A percentile compares a stretch with the other conserved stretches of the same genome.
Evolutionary conservation across 768 basidiomycete species (phyloP).

Genomic region (Suillus paluster): DNA sequence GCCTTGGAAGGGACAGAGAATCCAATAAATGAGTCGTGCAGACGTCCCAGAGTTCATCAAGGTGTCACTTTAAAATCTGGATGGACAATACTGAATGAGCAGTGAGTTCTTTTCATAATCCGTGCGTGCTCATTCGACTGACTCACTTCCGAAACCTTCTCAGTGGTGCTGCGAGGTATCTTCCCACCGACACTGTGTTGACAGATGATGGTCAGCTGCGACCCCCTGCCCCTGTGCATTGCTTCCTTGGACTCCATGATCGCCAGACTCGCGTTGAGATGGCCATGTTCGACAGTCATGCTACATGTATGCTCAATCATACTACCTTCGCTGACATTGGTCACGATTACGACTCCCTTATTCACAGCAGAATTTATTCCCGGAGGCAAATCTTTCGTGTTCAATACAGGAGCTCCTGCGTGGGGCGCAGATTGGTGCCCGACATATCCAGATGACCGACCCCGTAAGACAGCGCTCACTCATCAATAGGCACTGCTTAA

Average conservation of each 20-base stretch:
- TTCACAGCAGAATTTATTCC: constrained; percentile 62
- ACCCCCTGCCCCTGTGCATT: constrained; percentile 59
- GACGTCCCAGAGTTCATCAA: constrained; percentile 64
- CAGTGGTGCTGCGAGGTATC: constrained; percentile 61
- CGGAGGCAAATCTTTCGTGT: constrained; percentile 65
- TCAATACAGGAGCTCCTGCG: constrained; percentile 89
- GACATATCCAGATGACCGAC: constrained; percentile 59
- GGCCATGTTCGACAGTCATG: constrained; percentile 56
- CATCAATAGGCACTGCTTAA: not conserved
- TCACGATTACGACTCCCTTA: constrained; percentile 5
- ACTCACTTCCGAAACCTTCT: not conserved
- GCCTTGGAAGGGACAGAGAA: constrained; percentile 34
- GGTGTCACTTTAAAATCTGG: constrained; percentile 47
- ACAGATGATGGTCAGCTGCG: constrained; percentile 54
- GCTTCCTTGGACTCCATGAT: constrained; percentile 68
- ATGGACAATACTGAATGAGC: constrained; percentile 48
- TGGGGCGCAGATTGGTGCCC: constrained; percentile 97
- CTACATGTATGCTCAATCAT: constrained; percentile 55
- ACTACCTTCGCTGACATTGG: not conserved
- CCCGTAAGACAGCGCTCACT: constrained; percentile 43
- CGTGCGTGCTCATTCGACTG: constrained; percentile 7
- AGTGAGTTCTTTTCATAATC: constrained; percentile 49
- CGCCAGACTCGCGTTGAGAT: constrained; percentile 54
- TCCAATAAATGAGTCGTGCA: constrained; percentile 48
- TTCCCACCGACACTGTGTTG: constrained; percentile 58